Evolutionary conservation across 148 eudicot genomes (phyloP), one percentile per base, ranked within the genome.

Genomic region (Amaranthus palmeri): DNA sequence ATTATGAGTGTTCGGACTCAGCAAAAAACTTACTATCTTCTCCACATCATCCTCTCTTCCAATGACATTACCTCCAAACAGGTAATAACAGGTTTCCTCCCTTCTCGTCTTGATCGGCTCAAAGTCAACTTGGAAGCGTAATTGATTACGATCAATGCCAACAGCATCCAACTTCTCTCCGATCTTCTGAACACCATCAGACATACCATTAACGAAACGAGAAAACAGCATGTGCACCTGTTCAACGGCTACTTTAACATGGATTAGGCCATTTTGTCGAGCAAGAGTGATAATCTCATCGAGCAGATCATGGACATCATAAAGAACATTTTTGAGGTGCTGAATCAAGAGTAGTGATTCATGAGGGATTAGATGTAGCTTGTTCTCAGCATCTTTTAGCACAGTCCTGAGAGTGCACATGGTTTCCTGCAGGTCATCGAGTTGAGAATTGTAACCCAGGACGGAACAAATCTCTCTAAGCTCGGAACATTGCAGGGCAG

Each of bases 261-360:
- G 0, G 36, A 25, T 25, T 25, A 25, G 36, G 36, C 36, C 36
- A 25, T 25, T 25, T 25, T 25, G 36, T 25, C 36, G 36, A 25
- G 36, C 36, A 25, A n/a, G 49, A 41, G 75, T 77, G 14, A 42
- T 10, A 5, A 72, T 58, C 41, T 50, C 67, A 59, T 77, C 80
- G 13, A 72, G 52, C 61, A 77, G 10, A 67, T 77, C 76, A 4
- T 72, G 72, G 17, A 61, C 61, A 9, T 77, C 76, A 43, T 72
- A 67, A 18, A 77, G 53, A 18, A 10, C 72, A 6, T 72, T 72
- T 49, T 67, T 66, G 61, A 77, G 53, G 46, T 59, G 60, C 51
- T 67, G 48, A 8, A 77, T 8, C 44, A 49, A 72, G 59, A 13
- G 55, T 7, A 10, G 68, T 10, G 47, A 61, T 8, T 10, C 64